phyloP scores from a whole-genome alignment of 2,329 filamentous ascomycete genomes.

The Aspergillus clavatus region DNA sequence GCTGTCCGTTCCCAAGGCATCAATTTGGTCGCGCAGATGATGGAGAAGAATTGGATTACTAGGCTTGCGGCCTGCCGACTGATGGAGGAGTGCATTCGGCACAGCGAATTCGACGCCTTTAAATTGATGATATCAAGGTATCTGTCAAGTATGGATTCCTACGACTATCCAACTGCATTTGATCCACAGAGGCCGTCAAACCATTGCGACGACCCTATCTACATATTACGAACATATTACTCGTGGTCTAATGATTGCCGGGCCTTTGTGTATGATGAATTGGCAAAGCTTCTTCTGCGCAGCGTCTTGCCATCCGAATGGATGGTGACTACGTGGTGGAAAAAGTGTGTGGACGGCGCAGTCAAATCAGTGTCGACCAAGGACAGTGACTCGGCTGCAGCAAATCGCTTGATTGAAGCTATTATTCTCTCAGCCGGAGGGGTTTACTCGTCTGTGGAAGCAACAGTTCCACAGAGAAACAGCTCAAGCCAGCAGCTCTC shows the following conservation, averaged over 20 bases:
- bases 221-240: conserved; percentile 30
- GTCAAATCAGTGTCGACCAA: conserved; percentile 34
- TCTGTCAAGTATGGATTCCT: conserved; percentile 24
- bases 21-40: conserved; percentile 33
- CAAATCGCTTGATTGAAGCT: conserved; percentile 29
- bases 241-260: conserved; percentile 12
- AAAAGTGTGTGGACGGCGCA: conserved; percentile 32
- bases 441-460: conserved; percentile 5
- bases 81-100: conserved; percentile 29
- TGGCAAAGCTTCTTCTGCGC: conserved; percentile 32
- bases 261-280: conserved; percentile 31
- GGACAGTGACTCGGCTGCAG: conserved; percentile 30
- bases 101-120: conserved; percentile 33
- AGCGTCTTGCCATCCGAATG: conserved; percentile 35
- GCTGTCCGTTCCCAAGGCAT: conserved; percentile 40
- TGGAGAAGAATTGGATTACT: conserved; percentile 34
- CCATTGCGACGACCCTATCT: conserved; percentile 25
- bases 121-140: conserved; percentile 31
- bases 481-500: neutral
- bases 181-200: conserved; percentile 16
- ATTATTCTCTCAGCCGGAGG: conserved; percentile 29
- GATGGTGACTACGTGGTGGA: conserved; percentile 39
- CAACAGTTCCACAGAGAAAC: neutral
- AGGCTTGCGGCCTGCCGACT: conserved; percentile 28
- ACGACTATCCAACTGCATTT: conserved; percentile 26